These are phyloP conservation scores for Colletotrichum musicola DNA, from an alignment of 2,329 filamentous ascomycete species.

Conservation along the genomic window DNA sequence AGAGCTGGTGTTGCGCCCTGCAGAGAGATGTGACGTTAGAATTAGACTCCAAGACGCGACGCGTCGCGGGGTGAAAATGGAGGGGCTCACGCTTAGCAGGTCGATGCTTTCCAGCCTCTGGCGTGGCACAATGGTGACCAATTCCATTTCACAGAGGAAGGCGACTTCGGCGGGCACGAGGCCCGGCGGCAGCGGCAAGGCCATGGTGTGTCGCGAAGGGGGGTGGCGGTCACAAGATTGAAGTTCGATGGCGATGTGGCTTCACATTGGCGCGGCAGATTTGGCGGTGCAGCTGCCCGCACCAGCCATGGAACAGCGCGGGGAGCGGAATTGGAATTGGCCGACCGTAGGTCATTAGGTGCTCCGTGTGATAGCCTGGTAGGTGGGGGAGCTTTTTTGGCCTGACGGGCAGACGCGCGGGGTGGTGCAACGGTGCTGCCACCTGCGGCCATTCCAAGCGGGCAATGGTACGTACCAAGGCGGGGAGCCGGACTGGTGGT, in stretches of 20 bases:
- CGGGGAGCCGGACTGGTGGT: constrained; percentile 1
- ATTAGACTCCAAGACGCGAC: constrained; percentile 1
- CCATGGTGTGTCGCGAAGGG: constrained; percentile 52
- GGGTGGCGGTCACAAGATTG: neutral
- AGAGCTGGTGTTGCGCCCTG: constrained; percentile 84
- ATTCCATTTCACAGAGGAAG: constrained; percentile 97
- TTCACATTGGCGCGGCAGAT: neutral
- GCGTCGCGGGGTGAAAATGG: constrained; percentile 21
- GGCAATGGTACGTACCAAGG: neutral
- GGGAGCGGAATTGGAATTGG: constrained; percentile 25
- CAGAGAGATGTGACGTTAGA: constrained; percentile 15
- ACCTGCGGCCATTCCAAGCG: neutral
- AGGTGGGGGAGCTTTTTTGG: neutral
- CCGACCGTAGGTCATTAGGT: too few relatives aligned
- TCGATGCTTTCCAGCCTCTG: constrained; percentile 89
- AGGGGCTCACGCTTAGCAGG: constrained; percentile 79
- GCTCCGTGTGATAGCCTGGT: neutral
- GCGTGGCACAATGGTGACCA: constrained; percentile 91
- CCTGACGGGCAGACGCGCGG: neutral
- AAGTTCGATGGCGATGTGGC: constrained; percentile 9
- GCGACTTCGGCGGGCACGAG: constrained; percentile 89
- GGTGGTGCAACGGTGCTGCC: neutral
- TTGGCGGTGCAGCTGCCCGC: neutral
- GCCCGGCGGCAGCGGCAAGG: constrained; percentile 62
- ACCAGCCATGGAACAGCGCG: neutral